Base-by-base conservation (phyloP, 192 early-diverging fungal species). In the Coemansia sp. region DNA sequence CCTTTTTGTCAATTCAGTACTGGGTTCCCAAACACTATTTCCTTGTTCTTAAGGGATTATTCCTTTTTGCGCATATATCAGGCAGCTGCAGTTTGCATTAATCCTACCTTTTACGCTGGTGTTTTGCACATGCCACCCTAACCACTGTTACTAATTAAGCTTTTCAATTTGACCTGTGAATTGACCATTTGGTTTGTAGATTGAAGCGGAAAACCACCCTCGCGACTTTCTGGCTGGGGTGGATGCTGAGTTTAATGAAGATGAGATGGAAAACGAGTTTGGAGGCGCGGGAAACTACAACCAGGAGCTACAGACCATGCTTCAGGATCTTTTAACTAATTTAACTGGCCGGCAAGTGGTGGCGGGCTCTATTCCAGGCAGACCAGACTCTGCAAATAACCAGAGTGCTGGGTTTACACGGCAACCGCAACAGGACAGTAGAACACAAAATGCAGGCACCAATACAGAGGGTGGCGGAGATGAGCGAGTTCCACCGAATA, bases 181-280 rank as follows among this genome's bases (percentile, higher is more conserved):
- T 46, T 46, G 39, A 46, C 14, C 39, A 46, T 14, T 46, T 46
- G 27, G 39, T 10, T 9, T 39, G 54, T 83, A 75, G 75, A 78
- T 74, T 59, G 63, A 68, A 55, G 8, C 70, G 0, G 67, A 70
- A 14, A 82, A 82, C 59, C 73, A 82, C 51, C 79, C 79, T 19
- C 79, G 79, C 3, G 78, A 81, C 14, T 81, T 81, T 29, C 52
- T 70, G 51, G 74, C 63, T n/a, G 57, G 68, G 2, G 9, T 46
- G 4, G 61, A 33, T 9, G 66, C 51, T 23, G 73, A 75, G 11
- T 59, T 23, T 5, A 14, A 54, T n/a, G 66, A 75, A 30, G 78
- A 81, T 54, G 78, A 81, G 46, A 81, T 81, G 78, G 78, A 81
- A 29, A 75, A 76, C 64, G 78, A 81, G 74, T 81, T 81, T 75